Conservation (phyloP, 768 basidiomycete genomes). For the Podaxis sp. region DNA sequence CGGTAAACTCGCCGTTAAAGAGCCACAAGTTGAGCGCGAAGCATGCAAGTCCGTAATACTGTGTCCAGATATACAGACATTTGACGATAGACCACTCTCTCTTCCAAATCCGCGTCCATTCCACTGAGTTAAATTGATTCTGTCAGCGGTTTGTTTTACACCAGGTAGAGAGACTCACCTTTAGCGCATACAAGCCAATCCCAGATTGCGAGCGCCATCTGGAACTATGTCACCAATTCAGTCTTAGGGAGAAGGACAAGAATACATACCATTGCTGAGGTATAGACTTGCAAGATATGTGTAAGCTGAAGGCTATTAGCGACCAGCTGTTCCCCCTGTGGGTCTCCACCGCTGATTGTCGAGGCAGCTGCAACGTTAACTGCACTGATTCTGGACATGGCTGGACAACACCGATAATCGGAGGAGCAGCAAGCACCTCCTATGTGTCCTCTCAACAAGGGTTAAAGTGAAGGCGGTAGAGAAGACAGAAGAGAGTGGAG, state of each 20-base stretch:
- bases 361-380: constrained; percentile 11
- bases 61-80: constrained; percentile 14
- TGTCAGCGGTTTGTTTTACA: not conserved
- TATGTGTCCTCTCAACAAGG: not conserved
- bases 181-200: constrained; percentile 13
- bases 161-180: not conserved
- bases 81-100: constrained; percentile 15
- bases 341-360: not conserved
- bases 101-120: constrained; percentile 15
- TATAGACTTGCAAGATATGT: constrained; percentile 15
- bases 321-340: not conserved
- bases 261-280: constrained; percentile 12
- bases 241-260: not conserved
- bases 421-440: not conserved
- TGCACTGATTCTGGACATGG: constrained; percentile 12
- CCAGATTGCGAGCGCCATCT: constrained; percentile 15
- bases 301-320: constrained; percentile 11
- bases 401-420: not conserved
- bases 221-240: not conserved
- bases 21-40: constrained; percentile 15
- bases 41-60: constrained; percentile 14
- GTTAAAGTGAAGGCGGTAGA: not conserved
- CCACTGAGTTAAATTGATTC: not conserved
- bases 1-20: constrained; percentile 13
- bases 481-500: not conserved